These are phyloP conservation scores for Lasiodiplodia hormozganensis DNA, from an alignment of 2,329 filamentous ascomycete genomes.

Conservation along the genomic window DNA sequence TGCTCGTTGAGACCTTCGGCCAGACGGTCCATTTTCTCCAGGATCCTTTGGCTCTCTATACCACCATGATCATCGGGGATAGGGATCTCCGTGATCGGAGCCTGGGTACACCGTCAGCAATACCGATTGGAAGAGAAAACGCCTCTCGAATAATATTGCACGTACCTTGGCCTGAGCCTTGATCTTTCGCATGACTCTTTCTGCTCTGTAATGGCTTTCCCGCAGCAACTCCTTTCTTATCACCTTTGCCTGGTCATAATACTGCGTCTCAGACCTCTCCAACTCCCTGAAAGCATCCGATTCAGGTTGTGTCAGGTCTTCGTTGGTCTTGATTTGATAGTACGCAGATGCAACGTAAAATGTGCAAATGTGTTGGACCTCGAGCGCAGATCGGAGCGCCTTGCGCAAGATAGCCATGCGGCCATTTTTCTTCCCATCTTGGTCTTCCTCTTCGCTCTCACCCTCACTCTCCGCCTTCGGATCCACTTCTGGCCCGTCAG, in stretches of 20 bases:
- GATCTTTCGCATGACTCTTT: slow-evolving; percentile 69
- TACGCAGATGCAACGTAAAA: slow-evolving; percentile 87
- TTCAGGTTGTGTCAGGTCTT: slow-evolving; percentile 67
- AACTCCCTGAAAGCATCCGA: slow-evolving; percentile 71
- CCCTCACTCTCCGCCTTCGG: slow-evolving; percentile 35
- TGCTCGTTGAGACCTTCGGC: slow-evolving; percentile 74
- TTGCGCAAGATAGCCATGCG: slow-evolving; percentile 67
- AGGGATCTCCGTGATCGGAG: slow-evolving; percentile 60
- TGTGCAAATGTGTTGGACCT: slow-evolving; percentile 79
- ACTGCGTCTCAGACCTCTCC: slow-evolving; percentile 73
- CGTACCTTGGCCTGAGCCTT: slow-evolving; percentile 33
- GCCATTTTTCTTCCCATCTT: slow-evolving; percentile 44
- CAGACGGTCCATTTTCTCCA: slow-evolving; percentile 71
- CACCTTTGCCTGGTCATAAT: slow-evolving; percentile 79
- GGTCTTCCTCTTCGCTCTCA: slow-evolving; percentile 46
- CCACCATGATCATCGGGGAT: slow-evolving; percentile 64
- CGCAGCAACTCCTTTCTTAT: slow-evolving; percentile 80
- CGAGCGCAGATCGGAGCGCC: slow-evolving; percentile 74
- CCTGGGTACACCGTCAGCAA: neutral
- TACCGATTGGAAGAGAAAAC: neutral
- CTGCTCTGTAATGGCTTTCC: slow-evolving; percentile 64
- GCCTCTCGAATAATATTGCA: no score
- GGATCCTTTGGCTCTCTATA: slow-evolving; percentile 72
- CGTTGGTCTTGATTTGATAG: slow-evolving; percentile 81
- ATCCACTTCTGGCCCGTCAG: slow-evolving; percentile 33